Evolutionary conservation across 306 rosid genomes (phyloP), one percentile per base, ranked within the genome.

Genomic region (Castanea crenata): DNA sequence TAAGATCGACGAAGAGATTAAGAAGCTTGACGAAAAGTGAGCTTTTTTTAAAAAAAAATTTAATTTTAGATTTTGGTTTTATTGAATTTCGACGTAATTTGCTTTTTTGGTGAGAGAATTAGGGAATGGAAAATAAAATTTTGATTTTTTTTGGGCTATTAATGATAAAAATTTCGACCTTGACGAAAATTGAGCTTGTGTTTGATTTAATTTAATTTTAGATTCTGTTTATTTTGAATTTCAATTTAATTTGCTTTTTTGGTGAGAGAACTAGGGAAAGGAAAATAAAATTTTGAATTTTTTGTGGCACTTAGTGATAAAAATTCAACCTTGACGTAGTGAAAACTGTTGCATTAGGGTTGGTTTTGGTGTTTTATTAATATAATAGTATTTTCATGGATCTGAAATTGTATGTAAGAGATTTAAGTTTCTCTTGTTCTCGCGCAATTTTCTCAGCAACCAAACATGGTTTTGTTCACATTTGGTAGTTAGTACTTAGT

Each of bases 21-120:
- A 82, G 81, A 96, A 91, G 87, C 85, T 91, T 20, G 97, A 96
- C 16, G 98, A 96, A 85, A 96, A 96, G 98, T 96, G 46, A 89
- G 99, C 73, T 7, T 38, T n/a, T n/a, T n/a, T n/a, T n/a, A n/a
- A n/a, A n/a, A n/a, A n/a, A n/a, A n/a, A n/a, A n/a, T 88, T 20
- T 7, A 29, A 23, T 18, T 13, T 51, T 67, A 8, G 16, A 19
- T 63, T 41, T 0, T 41, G 46, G 1, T 41, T 41, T 0, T 16
- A 16, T 12, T 44, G 54, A 32, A 56, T 38, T 49, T 57, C 59
- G 13, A 18, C 12, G 18, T 16, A 16, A 56, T 38, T 3, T 70
- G 52, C 18, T 79, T 46, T 54, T 55, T 46, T 61, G 41, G 34
- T 2, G 38, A 38, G 13, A 62, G 31, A 4, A 31, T 14, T 14